phyloP scores from a whole-genome alignment of 495 filamentous ascomycete species.

The Penicillium psychrofluorescens region DNA sequence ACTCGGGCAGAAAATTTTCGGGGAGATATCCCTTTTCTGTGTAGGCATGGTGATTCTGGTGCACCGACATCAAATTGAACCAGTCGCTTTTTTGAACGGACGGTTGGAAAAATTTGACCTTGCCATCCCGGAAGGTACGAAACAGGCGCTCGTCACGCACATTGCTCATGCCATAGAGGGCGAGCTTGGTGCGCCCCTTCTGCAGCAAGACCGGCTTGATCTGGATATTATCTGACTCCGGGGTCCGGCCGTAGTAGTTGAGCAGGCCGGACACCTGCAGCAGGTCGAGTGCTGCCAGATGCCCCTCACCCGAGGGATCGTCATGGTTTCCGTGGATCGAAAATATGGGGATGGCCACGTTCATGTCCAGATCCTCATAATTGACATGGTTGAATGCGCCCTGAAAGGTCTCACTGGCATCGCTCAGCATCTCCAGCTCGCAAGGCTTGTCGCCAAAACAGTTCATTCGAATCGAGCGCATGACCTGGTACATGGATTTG shows the following conservation, averaged over 20 bases:
- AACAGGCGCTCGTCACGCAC: slow-evolving; percentile 92
- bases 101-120: slow-evolving; percentile 89
- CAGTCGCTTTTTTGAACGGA: slow-evolving; percentile 78
- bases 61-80: slow-evolving; percentile 94
- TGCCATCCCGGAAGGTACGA: slow-evolving; percentile 85
- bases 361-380: slow-evolving; percentile 96
- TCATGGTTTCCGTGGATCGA: slow-evolving; percentile 99
- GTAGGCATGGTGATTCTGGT: slow-evolving; percentile 93
- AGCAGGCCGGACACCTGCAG: slow-evolving; percentile 84
- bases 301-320: slow-evolving; percentile 89
- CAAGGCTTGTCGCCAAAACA: slow-evolving; percentile 93
- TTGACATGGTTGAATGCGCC: slow-evolving; percentile 87
- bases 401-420: slow-evolving; percentile 81
- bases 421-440: slow-evolving; percentile 89
- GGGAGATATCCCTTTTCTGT: slow-evolving; percentile 86
- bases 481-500: slow-evolving; percentile 94
- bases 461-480: slow-evolving; percentile 85
- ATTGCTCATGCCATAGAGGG: slow-evolving; percentile 93
- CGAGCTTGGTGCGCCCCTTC: slow-evolving; percentile 89
- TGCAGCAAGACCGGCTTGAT: slow-evolving; percentile 88
- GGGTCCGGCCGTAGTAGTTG: slow-evolving; percentile 92
- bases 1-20: slow-evolving; percentile 89
- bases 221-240: slow-evolving; percentile 85
- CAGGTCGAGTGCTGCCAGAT: slow-evolving; percentile 81
- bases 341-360: slow-evolving; percentile 94